Evolutionary conservation across 805 yeast genomes (phyloP), one percentile per base, ranked within the genome.

Genomic region (Wickerhamomyces tratensis): DNA sequence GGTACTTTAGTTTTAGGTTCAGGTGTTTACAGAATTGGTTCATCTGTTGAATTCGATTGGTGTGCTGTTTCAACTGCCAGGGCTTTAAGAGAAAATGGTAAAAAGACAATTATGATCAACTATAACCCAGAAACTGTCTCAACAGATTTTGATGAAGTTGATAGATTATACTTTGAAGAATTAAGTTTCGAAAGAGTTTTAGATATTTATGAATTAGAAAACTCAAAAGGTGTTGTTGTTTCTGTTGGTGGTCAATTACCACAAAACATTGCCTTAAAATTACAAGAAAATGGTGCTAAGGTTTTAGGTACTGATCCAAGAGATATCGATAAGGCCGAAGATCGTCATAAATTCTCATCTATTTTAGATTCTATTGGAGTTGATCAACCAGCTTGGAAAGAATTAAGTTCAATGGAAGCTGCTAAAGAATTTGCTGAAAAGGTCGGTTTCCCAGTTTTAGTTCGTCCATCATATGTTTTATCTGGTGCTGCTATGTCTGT

Each of bases 401-500:
- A 93, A 70, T 76, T 91, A 54, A 79, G 94, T 33, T 83, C 95
- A 36, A 66, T 89, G 39, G 81, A 68, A 36, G 96, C 83, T 48
- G 98, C 98, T 46, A 83, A 82, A 61, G 65, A 60, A 15, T 91
- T 91, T 64, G 97, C 98, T 40, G 70, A 77, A 42, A 72, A 76
- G 51, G 98, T 91, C 43, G 86, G 89, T 25, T 91, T 80, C 76
- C 98, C 98, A 40, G 98, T 91, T 10, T 76, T 91, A 53, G 96
- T 91, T 46, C 86, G 98, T 69, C 98, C 98, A 41, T 89, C 98
- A 2, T 91, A 91, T 59, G 98, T 91, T 39, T 74, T 91, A 50
- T 86, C 96, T 44, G 98, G 98, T 69, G 98, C 98, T 48, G 98
- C 98, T 46, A 93, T 91, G 98, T 82, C 93, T 47, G 96, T 88